Percentiles rank a stretch among this genome's conserved stretches.
Evolutionary conservation across 116 monocot genomes (phyloP).

Genomic region (Phalaenopsis hybrid): DNA sequence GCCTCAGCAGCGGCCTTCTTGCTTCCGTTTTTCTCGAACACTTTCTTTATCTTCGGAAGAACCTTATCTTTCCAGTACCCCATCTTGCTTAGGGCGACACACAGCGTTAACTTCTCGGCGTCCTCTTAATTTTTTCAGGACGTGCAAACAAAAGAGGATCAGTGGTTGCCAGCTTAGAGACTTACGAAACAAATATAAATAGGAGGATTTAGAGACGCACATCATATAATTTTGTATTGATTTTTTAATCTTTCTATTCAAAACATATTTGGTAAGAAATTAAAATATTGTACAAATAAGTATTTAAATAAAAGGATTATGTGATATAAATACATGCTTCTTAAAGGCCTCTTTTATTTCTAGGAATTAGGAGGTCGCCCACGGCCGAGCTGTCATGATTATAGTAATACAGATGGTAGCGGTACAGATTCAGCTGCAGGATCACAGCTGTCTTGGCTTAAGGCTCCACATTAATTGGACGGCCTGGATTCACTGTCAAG

Average conservation of each 20-base stretch:
- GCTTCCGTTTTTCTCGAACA: conserved; percentile 25
- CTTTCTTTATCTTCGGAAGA: conserved; percentile 67
- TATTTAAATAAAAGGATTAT: too few relatives aligned
- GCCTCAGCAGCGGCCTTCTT: conserved; percentile 50
- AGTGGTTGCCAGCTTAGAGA: too few relatives aligned
- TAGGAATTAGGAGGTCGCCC: neutral
- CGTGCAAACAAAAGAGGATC: neutral
- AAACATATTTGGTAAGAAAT: too few relatives aligned
- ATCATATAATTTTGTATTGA: too few relatives aligned
- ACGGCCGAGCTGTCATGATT: neutral
- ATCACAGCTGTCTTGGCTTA: neutral
- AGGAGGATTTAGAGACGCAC: too few relatives aligned
- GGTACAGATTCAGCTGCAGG: too few relatives aligned
- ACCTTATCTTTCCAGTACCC: conserved; percentile 71
- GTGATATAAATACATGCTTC: neutral
- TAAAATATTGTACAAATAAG: too few relatives aligned
- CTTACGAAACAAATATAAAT: conserved; percentile 7
- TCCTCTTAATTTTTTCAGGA: neutral
- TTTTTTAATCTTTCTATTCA: too few relatives aligned
- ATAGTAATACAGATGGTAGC: too few relatives aligned
- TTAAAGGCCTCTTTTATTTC: neutral
- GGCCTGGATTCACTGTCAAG: neutral
- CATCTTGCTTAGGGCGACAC: too few relatives aligned
- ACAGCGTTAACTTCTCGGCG: too few relatives aligned
- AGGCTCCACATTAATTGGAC: neutral